Percentiles rank a stretch among this genome's conserved stretches.
phyloP scores from a whole-genome alignment of 2,329 filamentous ascomycete genomes.

The Fusarium praegraminearum region DNA sequence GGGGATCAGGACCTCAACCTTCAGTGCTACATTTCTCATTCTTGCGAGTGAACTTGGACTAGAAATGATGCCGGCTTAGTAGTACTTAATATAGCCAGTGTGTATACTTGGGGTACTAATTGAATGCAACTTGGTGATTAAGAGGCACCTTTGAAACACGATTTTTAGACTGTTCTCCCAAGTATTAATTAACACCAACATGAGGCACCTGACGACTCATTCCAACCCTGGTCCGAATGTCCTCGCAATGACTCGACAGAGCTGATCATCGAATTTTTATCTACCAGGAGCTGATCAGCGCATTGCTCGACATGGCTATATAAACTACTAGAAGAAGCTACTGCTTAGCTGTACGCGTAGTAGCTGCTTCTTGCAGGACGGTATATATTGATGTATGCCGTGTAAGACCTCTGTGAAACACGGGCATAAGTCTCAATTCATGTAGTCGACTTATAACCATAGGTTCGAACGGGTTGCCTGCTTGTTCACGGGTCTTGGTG shows the following conservation, averaged over 20 bases:
- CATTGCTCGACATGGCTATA: conserved; percentile 5
- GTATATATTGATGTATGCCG: not conserved
- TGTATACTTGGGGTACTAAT: not conserved
- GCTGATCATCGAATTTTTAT: conserved; percentile 15
- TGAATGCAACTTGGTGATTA: not conserved
- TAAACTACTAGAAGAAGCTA: not conserved
- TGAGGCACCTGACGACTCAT: conserved; percentile 24
- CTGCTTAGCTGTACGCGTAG: no score
- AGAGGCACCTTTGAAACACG: not conserved
- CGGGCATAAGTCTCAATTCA: not conserved
- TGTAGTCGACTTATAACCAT: not conserved
- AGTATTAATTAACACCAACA: conserved; percentile 3
- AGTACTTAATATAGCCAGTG: no score
- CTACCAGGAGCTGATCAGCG: conserved; percentile 4
- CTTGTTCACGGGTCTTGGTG: not conserved
- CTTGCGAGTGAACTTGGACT: not conserved
- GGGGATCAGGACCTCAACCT: not conserved
- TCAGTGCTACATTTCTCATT: not conserved
- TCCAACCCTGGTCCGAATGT: not conserved
- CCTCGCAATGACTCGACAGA: conserved; percentile 17
- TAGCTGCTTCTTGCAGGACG: no score
- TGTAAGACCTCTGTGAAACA: conserved; percentile 1
- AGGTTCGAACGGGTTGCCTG: not conserved
- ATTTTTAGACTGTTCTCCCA: not conserved
- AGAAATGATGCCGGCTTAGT: not conserved